Evolutionary conservation across 495 filamentous ascomycete species (phyloP).

Genomic region (Hypoxylon subgilvum): DNA sequence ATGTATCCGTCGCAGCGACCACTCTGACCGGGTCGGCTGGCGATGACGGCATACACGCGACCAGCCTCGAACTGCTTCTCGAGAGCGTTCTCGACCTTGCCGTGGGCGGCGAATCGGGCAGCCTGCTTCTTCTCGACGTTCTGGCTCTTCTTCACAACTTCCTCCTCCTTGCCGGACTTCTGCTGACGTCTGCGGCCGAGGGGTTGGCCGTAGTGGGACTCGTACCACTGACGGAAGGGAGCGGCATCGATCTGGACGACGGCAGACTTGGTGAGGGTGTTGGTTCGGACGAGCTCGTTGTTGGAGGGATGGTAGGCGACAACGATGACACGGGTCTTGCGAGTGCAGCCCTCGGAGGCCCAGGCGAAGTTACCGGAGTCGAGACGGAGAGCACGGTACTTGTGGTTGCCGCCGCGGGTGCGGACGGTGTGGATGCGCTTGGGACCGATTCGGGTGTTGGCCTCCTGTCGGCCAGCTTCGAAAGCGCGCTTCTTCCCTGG

Average conservation of each 20-base stretch:
- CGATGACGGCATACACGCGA: slow-evolving; percentile 90
- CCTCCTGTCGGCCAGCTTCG: slow-evolving; percentile 98
- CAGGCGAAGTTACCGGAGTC: slow-evolving; percentile 99
- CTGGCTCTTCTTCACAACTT: slow-evolving; percentile 87
- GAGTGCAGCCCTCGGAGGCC: slow-evolving; percentile 94
- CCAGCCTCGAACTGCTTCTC: slow-evolving; percentile 99
- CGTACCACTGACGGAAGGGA: slow-evolving; percentile 99
- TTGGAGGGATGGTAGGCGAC: slow-evolving; percentile 99
- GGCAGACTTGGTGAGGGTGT: slow-evolving; percentile 98
- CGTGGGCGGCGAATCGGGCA: slow-evolving; percentile 73
- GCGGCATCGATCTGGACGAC: slow-evolving; percentile 98
- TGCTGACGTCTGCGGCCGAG: slow-evolving; percentile 90
- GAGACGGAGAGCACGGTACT: slow-evolving; percentile 98
- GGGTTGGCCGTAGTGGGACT: slow-evolving; percentile 94
- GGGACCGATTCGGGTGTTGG: slow-evolving; percentile 97
- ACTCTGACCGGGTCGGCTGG: slow-evolving; percentile 93
- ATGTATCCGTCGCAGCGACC: slow-evolving; percentile 97
- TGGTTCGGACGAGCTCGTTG: slow-evolving; percentile 99
- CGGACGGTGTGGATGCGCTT: slow-evolving; percentile 99
- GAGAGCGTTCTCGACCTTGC: slow-evolving; percentile 90
- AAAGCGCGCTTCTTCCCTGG: slow-evolving; percentile 88
- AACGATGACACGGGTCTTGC: slow-evolving; percentile 97
- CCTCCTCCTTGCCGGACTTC: slow-evolving; percentile 66
- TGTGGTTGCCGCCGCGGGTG: slow-evolving; percentile 97
- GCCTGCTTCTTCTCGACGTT: slow-evolving; percentile 94